Evolutionary conservation across 768 basidiomycete species (phyloP).

Genomic region (Rhizopogon roseolus): DNA sequence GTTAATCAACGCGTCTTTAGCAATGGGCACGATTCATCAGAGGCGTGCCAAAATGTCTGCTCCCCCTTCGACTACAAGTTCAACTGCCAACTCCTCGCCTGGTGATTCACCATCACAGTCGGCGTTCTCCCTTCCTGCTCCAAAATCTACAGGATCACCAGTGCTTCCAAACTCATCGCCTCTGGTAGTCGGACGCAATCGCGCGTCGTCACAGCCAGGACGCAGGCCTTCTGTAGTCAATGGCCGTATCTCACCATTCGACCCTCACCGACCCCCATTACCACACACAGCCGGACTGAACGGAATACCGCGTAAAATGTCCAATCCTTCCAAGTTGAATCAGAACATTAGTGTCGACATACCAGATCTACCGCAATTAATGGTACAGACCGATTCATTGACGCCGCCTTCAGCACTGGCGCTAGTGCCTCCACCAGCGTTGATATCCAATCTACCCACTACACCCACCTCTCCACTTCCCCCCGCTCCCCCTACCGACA

Average conservation of each 20-base stretch:
- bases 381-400: constrained; percentile 47
- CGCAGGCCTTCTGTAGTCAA: constrained; percentile 57
- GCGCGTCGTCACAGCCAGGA: constrained; percentile 77
- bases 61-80: constrained; percentile 35
- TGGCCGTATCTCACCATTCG: constrained; percentile 48
- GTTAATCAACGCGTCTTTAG: constrained; percentile 56
- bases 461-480: constrained; percentile 80
- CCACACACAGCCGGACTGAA: constrained; percentile 39
- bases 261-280: constrained; percentile 46
- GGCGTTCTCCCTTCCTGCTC: constrained; percentile 25
- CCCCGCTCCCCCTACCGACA: constrained; percentile 63
- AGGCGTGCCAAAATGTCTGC: constrained; percentile 64
- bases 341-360: constrained; percentile 38
- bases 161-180: constrained; percentile 34
- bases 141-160: constrained; percentile 32
- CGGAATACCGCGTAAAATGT: constrained; percentile 47
- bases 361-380: constrained; percentile 44
- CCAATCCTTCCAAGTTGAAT: constrained; percentile 56
- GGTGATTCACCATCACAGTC: constrained; percentile 34
- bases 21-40: constrained; percentile 63
- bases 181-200: constrained; percentile 40
- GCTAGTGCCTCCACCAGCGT: constrained; percentile 41
- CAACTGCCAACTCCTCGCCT: constrained; percentile 26
- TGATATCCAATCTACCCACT: constrained; percentile 56
- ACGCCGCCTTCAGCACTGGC: constrained; percentile 32